Base-by-base conservation (phyloP, 306 rosid species). In the Hippophae rhamnoides region DNA sequence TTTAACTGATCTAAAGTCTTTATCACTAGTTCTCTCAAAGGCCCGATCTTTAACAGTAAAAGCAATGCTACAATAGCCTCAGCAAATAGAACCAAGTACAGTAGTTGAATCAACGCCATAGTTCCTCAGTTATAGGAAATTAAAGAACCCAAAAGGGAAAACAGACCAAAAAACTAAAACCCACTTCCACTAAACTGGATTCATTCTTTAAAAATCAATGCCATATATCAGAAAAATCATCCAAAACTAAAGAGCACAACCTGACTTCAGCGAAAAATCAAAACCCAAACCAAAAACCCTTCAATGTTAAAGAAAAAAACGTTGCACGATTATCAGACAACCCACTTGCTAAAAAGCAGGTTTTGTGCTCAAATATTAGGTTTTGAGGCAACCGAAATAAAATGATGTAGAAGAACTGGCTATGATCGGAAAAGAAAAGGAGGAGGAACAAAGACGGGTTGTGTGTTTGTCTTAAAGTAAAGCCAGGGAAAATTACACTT, bases 1-100 rank as follows among this genome's bases (percentile, higher is more conserved):
- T 92, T 92, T 52, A 87, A 52, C 69, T 87, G 98, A 81, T 92
- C 98, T 62, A 92, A 44, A 64, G 77, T 81, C 84, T 85, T 92
- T 44, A 92, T 76, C 55, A 92, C 96, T 48, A 92, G 83, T 77
- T 92, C 98, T 49, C 98, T 87, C 54, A 92, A 62, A 13, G 90
- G 95, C 68, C 96, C 98, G 62, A 92, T 78, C 74, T 92, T 85
- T 38, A 92, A 83, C 75, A 87, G 61, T 54, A 92, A 68, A 65
- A 92, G 82, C 47, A 88, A 81, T 26, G 82, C 85, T 78, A 85
- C 43, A 44, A 65, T 68, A 38, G 77, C 95, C 84, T 92, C 96
- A 43, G 73, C 80, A 72, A 87, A 81, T 48, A 92, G 55, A 67
- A 92, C 96, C 59, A 89, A 72, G 74, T 83, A 87, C 88, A 92